These are phyloP conservation scores for Colletotrichum sansevieriae DNA, from an alignment of 2,329 filamentous ascomycete species.

Conservation along the genomic window DNA sequence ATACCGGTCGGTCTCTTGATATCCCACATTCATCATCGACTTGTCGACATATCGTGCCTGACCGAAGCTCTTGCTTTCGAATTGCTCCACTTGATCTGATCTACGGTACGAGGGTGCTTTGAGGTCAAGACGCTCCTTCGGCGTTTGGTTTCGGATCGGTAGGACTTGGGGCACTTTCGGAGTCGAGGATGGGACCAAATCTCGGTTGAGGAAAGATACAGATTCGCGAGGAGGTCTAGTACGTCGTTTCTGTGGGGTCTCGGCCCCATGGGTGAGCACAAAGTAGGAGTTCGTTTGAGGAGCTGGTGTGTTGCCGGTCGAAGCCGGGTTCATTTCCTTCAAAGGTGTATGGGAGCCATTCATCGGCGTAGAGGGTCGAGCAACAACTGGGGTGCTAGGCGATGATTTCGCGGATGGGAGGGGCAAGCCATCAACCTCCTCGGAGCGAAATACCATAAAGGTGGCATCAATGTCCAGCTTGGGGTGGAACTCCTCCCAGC, in stretches of 20 bases:
- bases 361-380: constrained; percentile 53
- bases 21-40: constrained; percentile 95
- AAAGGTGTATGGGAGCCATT: constrained; percentile 62
- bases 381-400: constrained; percentile 49
- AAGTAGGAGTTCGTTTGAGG: constrained; percentile 52
- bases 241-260: constrained; percentile 58
- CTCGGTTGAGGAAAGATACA: constrained; percentile 65
- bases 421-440: constrained; percentile 84
- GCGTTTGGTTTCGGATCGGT: constrained; percentile 84
- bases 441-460: constrained; percentile 82
- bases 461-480: constrained; percentile 89
- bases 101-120: constrained; percentile 81
- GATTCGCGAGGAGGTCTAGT: constrained; percentile 64
- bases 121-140: constrained; percentile 83
- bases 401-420: constrained; percentile 54
- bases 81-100: constrained; percentile 82
- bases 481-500: constrained; percentile 98
- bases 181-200: constrained; percentile 56
- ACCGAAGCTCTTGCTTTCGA: constrained; percentile 87
- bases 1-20: constrained; percentile 94
- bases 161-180: constrained; percentile 74
- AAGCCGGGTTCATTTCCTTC: constrained; percentile 58
- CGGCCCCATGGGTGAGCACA: constrained; percentile 47
- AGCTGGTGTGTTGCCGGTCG: constrained; percentile 59
- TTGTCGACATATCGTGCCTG: constrained; percentile 95